Evolutionary conservation across 1,284 basidiomycete species (phyloP).

Genomic region (Ceraceosorus guamensis): DNA sequence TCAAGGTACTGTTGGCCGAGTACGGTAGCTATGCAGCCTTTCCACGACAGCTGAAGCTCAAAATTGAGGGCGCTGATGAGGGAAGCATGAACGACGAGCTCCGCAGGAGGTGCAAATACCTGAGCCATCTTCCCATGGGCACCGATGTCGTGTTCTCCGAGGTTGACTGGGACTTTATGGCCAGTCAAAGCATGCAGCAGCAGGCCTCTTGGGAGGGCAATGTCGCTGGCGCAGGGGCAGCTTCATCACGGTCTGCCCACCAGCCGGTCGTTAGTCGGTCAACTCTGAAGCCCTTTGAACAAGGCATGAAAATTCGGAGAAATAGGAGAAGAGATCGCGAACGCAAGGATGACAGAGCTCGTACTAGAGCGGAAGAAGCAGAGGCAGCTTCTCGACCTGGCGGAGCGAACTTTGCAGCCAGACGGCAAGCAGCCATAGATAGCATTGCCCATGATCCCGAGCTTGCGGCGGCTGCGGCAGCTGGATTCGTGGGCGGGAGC

Average conservation of each 20-base stretch:
- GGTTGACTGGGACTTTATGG: conserved; percentile 56
- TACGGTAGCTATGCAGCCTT: conserved; percentile 76
- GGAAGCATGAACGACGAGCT: conserved; percentile 77
- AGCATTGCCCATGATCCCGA: neutral
- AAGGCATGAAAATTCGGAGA: conserved; percentile 30
- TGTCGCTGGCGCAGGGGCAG: too few relatives aligned
- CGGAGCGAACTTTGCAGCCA: neutral
- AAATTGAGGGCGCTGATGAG: conserved; percentile 66
- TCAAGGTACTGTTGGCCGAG: conserved; percentile 79
- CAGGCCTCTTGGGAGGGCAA: too few relatives aligned
- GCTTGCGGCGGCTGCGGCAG: neutral
- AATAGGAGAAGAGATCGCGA: conserved; percentile 33
- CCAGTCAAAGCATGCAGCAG: conserved; percentile 3
- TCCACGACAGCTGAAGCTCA: conserved; percentile 71
- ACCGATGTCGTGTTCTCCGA: conserved; percentile 92
- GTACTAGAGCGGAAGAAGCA: conserved; percentile 32
- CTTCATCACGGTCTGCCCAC: too few relatives aligned
- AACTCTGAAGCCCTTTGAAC: conserved; percentile 34
- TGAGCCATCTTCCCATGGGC: conserved; percentile 81
- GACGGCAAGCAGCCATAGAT: neutral
- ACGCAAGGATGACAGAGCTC: conserved; percentile 37
- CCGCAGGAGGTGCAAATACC: conserved; percentile 88
- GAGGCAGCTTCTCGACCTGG: conserved; percentile 21
- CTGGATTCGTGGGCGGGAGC: conserved; percentile 2
- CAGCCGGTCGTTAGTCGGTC: conserved; percentile 19